Evolutionary conservation across 176 grass and related monocot species (phyloP), one percentile per base, ranked within the genome.

Genomic region (Avena eriantha): DNA sequence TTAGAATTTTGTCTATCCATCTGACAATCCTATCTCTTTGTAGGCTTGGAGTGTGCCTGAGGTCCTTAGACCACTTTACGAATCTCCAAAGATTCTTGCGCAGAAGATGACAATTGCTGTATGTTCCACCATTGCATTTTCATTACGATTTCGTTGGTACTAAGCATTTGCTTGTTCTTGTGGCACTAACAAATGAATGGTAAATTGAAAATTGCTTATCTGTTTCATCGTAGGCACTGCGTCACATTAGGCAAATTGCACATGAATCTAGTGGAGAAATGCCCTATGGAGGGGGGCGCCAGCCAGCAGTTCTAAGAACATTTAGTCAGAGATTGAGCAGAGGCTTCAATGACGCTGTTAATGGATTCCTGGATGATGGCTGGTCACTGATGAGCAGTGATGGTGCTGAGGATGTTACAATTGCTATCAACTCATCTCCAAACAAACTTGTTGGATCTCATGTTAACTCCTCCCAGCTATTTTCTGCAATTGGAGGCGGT

Each of bases 41-140:
- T 76, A 99, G 97, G 94, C 94, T 78, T 99, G 94, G 92, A 97
- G 94, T 71, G 97, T 99, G 43, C 97, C 97, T 65, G 97, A 99
- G 78, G 94, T 99, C 70, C 89, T 99, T 22, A 87, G 97, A 66
- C 97, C 97, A 29, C 85, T 99, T 72, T 99, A 99, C n/a, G 97
- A 97, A 80, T 99, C 97, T 14, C 92, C 94, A 9, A 95, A 97
- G 90, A 90, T 99, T 83, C 71, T 99, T 50, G 97, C 97, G 0
- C 97, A 99, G 89, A 99, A 99, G 83, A 88, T 94, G 86, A 97
- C 97, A 16, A 92, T 99, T 71, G 87, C 97, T 22, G 97, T 99
- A 89, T 69, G 94, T 89, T 53, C 57, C 56, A 61, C 14, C 3
- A 65, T 80, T 80, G 15, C 8, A 69, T 85, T 82, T 82, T 16